These are phyloP conservation scores for Alternaria brassicicola DNA, from an alignment of 2,329 filamentous ascomycete species.

Conservation along the genomic window DNA sequence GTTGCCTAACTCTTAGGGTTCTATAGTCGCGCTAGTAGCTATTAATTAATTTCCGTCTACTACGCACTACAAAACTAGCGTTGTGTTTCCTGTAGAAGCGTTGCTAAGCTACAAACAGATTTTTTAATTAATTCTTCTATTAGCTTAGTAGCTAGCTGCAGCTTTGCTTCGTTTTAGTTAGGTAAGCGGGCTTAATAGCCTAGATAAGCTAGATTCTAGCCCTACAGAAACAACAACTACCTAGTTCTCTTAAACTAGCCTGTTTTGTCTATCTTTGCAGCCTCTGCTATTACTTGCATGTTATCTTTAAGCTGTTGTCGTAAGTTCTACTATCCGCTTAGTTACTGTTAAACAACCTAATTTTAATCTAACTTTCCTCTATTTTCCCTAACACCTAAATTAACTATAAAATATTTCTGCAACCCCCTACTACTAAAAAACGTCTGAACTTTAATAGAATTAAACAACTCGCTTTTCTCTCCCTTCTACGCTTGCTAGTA, in stretches of 20 bases:
- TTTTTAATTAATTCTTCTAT: conserved; percentile 7
- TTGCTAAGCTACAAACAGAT: not conserved
- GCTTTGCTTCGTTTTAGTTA: not conserved
- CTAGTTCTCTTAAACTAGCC: conserved; percentile 11
- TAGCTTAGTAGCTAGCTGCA: not conserved
- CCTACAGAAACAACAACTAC: not conserved
- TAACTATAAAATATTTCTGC: not conserved
- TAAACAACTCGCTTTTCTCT: not conserved
- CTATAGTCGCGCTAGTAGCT: conserved; percentile 12
- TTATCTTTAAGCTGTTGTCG: not conserved
- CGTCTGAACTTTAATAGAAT: not conserved
- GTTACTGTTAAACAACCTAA: not conserved
- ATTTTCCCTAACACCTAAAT: not conserved
- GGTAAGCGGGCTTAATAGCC: not conserved
- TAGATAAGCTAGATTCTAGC: conserved; percentile 2
- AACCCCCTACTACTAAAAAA: not conserved
- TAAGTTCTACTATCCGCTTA: not conserved
- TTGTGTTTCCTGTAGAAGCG: conserved; percentile 4
- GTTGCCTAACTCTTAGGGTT: conserved; percentile 17
- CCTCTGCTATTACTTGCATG: conserved; percentile 1
- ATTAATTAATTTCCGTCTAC: conserved; percentile 1
- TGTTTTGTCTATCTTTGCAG: conserved; percentile 12
- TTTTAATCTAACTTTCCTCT: not conserved
- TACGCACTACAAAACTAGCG: conserved; percentile 12
- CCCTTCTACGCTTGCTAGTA: not conserved